Conservation (phyloP, 257 asterid species). For the Nicotiana tomentosiformis region DNA sequence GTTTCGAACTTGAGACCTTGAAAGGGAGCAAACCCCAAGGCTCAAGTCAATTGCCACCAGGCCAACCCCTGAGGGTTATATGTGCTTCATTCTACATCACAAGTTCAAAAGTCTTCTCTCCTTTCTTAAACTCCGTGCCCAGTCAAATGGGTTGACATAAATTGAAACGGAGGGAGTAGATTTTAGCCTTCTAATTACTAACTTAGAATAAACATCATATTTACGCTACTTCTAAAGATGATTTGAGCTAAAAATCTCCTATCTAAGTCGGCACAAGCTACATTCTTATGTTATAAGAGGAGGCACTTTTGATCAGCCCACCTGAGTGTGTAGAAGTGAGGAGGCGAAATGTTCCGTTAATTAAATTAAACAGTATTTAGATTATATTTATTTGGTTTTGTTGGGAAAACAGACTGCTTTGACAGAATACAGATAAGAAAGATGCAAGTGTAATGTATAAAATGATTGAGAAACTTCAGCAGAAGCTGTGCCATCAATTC, state of each 20-base stretch:
- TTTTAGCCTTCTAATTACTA: neutral
- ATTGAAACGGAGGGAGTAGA: neutral
- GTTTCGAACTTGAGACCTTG: no score
- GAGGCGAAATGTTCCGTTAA: neutral
- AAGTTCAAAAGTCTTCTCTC: no score
- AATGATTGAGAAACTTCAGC: conserved; percentile 58
- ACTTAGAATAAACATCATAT: neutral
- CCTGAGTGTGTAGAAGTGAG: neutral
- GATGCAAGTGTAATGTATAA: conserved; percentile 50
- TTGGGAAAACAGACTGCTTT: conserved; percentile 14
- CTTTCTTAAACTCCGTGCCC: no score
- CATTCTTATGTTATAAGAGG: neutral
- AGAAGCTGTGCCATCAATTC: conserved; percentile 51
- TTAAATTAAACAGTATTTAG: neutral
- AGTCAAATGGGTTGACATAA: no score
- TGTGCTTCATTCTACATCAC: no score
- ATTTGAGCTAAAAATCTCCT: neutral
- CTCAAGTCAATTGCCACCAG: no score
- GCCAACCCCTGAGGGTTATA: no score
- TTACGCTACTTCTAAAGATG: neutral
- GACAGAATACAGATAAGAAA: conserved; percentile 34
- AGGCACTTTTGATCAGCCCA: neutral
- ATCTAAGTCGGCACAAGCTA: neutral
- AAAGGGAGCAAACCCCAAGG: no score
- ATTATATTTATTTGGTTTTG: neutral